Conservation (phyloP, 352 stramenopile species). For the Globisporangium ultimum region DNA sequence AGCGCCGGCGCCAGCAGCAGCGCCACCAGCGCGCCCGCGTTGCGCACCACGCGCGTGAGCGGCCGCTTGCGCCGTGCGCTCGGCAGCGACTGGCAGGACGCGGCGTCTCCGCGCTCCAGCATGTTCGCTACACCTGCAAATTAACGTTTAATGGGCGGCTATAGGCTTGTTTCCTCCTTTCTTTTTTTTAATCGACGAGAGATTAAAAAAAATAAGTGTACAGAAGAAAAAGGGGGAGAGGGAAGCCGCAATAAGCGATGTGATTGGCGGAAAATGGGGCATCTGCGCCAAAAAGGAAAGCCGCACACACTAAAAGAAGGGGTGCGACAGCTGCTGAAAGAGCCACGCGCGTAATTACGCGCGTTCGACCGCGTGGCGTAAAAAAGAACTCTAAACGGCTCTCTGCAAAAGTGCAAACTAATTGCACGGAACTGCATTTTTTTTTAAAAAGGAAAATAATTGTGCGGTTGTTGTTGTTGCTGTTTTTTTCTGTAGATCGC, state of each 20-base stretch:
- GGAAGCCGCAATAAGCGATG: background rate
- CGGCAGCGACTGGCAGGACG: background rate
- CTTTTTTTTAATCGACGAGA: constrained; percentile 15
- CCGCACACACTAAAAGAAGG: background rate
- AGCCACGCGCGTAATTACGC: background rate
- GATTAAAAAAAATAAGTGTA: constrained; percentile 11
- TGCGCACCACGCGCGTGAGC: background rate
- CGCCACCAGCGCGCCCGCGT: constrained; percentile 8
- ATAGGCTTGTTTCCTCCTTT: background rate
- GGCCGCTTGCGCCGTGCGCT: background rate
- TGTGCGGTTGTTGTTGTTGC: too few relatives aligned
- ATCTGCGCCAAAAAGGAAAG: too few relatives aligned
- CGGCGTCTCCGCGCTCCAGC: background rate
- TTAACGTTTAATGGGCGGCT: too few relatives aligned
- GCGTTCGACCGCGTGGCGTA: too few relatives aligned
- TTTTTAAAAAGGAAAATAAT: too few relatives aligned
- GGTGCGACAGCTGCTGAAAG: background rate
- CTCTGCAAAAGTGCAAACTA: too few relatives aligned
- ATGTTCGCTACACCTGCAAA: background rate
- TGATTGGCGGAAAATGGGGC: constrained; percentile 9
- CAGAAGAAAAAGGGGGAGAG: background rate
- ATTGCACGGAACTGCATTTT: too few relatives aligned
- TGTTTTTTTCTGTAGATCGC: too few relatives aligned
- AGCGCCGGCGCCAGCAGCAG: constrained; percentile 24
- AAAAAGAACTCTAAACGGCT: too few relatives aligned